Evolutionary conservation across 495 filamentous ascomycete species (phyloP), one percentile per base, ranked within the genome.

Genomic region (Aspergillus heteromorphus): DNA sequence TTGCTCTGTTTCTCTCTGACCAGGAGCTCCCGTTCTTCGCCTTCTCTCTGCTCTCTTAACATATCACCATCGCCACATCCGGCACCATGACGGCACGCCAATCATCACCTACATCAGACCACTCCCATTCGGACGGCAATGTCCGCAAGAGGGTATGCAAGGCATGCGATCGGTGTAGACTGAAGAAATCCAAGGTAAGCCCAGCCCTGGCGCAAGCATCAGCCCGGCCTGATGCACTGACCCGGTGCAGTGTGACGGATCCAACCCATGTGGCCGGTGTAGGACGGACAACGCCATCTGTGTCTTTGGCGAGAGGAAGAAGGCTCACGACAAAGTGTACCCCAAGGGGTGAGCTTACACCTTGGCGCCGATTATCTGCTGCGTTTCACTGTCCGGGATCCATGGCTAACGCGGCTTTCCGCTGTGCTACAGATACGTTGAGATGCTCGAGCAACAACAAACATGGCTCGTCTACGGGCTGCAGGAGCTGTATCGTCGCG

Each of bases 381-480:
- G 49, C 40, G 34, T 52, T 11, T 30, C 14, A 45, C 27, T 36
- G 54, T 57, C 38, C 14, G 34, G 42, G 9, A 16, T 48, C 40
- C 11, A 8, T 36, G 8, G 36, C 56, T 63, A 56, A 63, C 51
- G 17, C 1, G 3, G n/a, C 41, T 21, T 45, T 7, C 20, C 4
- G 1, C 7, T 43, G 59, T 34, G 40, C 25, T 18, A 4, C 45
- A 86, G 83, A 61, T 86, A 86, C 54, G 83, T 86, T 30, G 84
- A 87, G 59, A 84, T 86, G 79, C 79, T 87, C n/a, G 84, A 87
- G 57, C 81, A 85, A 57, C 83, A 87, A 70, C 83, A 86, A 68
- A 61, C 66, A 9, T 84, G 84, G 68, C 72, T 87, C 2, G 82
- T 86, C 45, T 66, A 82, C 40, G 83, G 76, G 23, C 70, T 86